These are phyloP conservation scores for Thelonectria discophora DNA, from an alignment of 2,329 filamentous ascomycete genomes.

Conservation along the genomic window DNA sequence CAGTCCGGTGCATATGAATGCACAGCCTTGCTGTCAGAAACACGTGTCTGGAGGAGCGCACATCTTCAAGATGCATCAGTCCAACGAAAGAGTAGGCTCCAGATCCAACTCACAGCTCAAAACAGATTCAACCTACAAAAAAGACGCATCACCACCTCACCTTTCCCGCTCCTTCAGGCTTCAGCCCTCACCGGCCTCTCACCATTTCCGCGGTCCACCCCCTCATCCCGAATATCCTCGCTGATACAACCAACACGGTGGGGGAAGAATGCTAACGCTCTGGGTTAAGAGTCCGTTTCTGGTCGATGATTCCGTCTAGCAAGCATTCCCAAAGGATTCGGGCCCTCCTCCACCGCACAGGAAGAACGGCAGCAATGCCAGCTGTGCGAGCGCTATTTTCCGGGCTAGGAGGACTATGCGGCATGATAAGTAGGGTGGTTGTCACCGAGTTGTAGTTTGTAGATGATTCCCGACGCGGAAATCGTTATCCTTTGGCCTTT, in stretches of 20 bases:
- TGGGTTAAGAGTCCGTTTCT: background rate
- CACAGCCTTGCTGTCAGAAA: background rate
- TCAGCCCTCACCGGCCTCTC: background rate
- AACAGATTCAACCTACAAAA: background rate
- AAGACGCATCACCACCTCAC: background rate
- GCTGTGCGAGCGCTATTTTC: background rate
- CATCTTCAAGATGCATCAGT: background rate
- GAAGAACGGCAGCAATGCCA: background rate
- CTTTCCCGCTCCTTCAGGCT: background rate
- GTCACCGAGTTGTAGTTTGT: background rate
- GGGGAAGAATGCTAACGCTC: background rate
- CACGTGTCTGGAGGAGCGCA: constrained; percentile 11
- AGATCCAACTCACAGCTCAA: background rate
- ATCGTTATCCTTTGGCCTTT: background rate
- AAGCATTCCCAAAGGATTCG: constrained; percentile 7
- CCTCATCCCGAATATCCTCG: background rate
- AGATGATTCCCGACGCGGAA: background rate
- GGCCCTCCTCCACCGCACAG: background rate
- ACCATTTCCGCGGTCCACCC: background rate
- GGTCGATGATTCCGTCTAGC: background rate
- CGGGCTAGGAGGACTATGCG: constrained; percentile 1
- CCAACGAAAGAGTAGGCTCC: background rate
- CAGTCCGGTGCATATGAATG: too few relatives aligned
- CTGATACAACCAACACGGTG: constrained; percentile 11
- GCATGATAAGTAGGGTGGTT: constrained; percentile 8